Conservation (phyloP, 176 grass and related monocot species). For the Secale cereale region DNA sequence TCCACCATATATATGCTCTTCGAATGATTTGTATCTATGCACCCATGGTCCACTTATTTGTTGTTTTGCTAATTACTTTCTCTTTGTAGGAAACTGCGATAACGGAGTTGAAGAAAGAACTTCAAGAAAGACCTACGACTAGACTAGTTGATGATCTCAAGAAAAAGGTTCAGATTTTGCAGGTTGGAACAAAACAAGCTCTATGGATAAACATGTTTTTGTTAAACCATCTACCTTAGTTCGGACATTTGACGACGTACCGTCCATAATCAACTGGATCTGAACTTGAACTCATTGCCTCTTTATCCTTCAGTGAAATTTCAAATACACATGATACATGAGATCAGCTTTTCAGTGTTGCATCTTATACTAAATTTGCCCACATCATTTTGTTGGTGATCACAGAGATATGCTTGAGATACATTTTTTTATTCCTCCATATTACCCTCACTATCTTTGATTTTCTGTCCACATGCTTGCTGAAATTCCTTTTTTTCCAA, state of each 20-base stretch:
- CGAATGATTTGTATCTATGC: conserved; percentile 17
- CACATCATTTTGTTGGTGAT: not conserved
- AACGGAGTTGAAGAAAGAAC: conserved; percentile 79
- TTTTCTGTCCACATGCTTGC: conserved; percentile 21
- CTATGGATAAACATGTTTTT: not conserved
- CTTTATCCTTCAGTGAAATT: conserved; percentile 2
- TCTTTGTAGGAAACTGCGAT: conserved; percentile 77
- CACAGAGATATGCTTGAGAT: conserved; percentile 2
- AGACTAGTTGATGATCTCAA: conserved; percentile 94
- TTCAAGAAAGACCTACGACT: conserved; percentile 86
- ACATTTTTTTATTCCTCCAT: not conserved
- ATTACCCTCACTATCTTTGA: not conserved
- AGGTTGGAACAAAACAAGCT: conserved; percentile 44
- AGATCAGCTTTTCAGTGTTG: conserved; percentile 4
- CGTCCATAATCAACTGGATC: not conserved
- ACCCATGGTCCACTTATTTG: not conserved
- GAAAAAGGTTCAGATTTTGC: conserved; percentile 98
- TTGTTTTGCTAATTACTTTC: conserved; percentile 11
- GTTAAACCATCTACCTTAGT: conserved; percentile 3
- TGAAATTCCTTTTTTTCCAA: conserved; percentile 19
- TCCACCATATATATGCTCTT: conserved; percentile 20
- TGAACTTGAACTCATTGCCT: not conserved
- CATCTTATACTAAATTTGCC: not conserved
- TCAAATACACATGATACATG: not conserved
- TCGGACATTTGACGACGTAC: not conserved